Percentiles rank a stretch among this genome's conserved stretches.
Evolutionary conservation across 177 flowering plant species (phyloP).

Genomic region (Vitis hybrid): DNA sequence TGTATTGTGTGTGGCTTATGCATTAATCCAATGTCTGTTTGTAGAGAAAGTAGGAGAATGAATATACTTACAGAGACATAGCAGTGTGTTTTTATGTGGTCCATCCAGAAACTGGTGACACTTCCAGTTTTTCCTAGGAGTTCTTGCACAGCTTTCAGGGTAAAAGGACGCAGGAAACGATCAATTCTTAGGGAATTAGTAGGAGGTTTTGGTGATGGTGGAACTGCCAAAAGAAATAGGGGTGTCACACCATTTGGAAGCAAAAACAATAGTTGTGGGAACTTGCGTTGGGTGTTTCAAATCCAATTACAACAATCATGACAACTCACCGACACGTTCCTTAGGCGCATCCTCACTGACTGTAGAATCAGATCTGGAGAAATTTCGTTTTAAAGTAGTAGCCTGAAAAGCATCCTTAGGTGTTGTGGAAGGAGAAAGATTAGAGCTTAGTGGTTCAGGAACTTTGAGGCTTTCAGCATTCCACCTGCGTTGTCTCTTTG

Average conservation of each 20-base stretch:
- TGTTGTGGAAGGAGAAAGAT: constrained; percentile 35
- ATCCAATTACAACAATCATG: constrained; percentile 1
- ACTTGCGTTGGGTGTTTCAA: neutral
- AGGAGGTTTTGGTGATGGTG: constrained; percentile 67
- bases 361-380: constrained; percentile 56
- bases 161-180: constrained; percentile 88
- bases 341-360: constrained; percentile 53
- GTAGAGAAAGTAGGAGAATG: neutral
- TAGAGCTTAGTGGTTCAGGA: constrained; percentile 43
- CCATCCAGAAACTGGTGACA: constrained; percentile 92
- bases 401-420: constrained; percentile 40
- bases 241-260: neutral
- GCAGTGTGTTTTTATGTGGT: constrained; percentile 96
- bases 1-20: neutral
- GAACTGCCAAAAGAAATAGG: constrained; percentile 52
- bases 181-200: constrained; percentile 85
- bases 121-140: constrained; percentile 84
- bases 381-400: constrained; percentile 33
- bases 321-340: constrained; percentile 79
- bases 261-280: neutral
- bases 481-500: constrained; percentile 88
- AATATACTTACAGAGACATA: constrained; percentile 68
- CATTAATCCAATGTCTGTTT: too few species aligned
- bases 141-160: constrained; percentile 92
- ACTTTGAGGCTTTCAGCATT: constrained; percentile 52